Base-by-base conservation (phyloP, 176 grass and related monocot genomes). In the Otatea glauca region DNA sequence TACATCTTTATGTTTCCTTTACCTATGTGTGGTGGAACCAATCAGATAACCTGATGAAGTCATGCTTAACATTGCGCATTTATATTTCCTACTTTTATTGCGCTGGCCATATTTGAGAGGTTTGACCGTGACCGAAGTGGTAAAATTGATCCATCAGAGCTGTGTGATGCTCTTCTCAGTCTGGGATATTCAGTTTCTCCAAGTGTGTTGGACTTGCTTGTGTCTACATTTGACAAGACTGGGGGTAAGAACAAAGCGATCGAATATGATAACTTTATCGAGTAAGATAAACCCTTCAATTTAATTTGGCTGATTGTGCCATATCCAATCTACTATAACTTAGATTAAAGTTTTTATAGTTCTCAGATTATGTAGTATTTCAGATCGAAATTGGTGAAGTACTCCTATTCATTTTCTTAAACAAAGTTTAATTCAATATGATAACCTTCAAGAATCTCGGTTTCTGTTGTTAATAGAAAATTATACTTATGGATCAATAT, bases 231-330 rank as follows among this genome's bases (percentile, higher is more conserved):
- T 89, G 93, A 95, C 69, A 98, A 95, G 92, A 93, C 91, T 76
- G 91, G 96, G 75, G 96, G 93, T 83, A 93, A 88, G 68, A 92
- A 65, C 88, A 92, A 76, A 75, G 93, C 93, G 2, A 88, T 98
- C 9, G 96, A 98, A 84, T 98, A 95, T 59, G 93, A 98, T 73
- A 98, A 95, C 92, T 98, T 98, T 65, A 98, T 98, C 11, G 96
- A 98, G 96, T 98, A 94, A 93, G 91, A 85, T 50, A 4, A 50
- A 14, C 65, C 42, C 24, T 64, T 69, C 60, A 74, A 55, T 47
- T 48, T 32, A 5, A n/a, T 24, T 39, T 73, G 16, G 8, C 4
- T 54, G 20, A 27, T 71, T 65, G 7, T 71, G 23, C 7, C 16
- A 3, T 17, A 70, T 61, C 3, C 25, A 62, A 48, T 21, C 8